Evolutionary conservation across 2,329 filamentous ascomycete species (phyloP), one percentile per base, ranked within the genome.

Genomic region (Calonectria montana): DNA sequence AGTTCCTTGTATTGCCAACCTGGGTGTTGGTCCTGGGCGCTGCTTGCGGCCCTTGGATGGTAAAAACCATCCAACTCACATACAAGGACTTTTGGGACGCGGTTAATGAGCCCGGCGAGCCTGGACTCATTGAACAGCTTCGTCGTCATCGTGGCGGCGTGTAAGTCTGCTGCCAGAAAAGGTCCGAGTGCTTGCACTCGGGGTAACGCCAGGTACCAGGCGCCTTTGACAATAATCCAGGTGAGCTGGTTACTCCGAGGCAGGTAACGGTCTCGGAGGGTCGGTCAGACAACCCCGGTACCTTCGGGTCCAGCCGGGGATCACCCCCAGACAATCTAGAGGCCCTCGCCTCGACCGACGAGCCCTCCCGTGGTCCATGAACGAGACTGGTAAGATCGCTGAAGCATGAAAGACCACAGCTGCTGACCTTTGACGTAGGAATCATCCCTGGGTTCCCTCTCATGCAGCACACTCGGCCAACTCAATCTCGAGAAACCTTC

Each of bases 171-270:
- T 55, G 50, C 50, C 27, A 55, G 50, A 55, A 2, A 55, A 55
- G 50, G 50, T 55, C 50, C 27, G 50, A 35, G 50, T 55, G 50
- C 27, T 55, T 35, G 16, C 50, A 55, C 50, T 35, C 25, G 27
- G 50, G 50, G 50, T 55, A 55, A 55, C 50, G 50, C 27, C 50
- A 55, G 50, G 50, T 55, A 55, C 50, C 50, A 55, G 50, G 50
- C 50, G 50, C 50, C 50, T 55, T 55, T 55, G 50, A 55, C 50
- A 29, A 31, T 12, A 55, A n/a, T n/a, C 16, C 2, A 10, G 50
- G 50, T n/a, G 50, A 35, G 50, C 35, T 55, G 50, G n/a, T 16
- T n/a, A 45, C 41, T 45, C 41, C n/a, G 41, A 45, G 41, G 41
- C 18, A 3, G 41, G 41, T 2, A 3, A 5, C 16, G 41, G 9